Conservation (phyloP, 306 rosid species). For the barrel medic (Medicago truncatula) region MtrunA17r5.0-ANR NC_053042.1:56591001-56591500, state of each 20-base stretch:
- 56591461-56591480: not conserved
- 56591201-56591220: conserved; percentile 87
- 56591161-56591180: conserved; percentile 93
- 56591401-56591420: conserved; percentile 94
- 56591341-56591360: conserved; percentile 4
- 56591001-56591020: conserved; percentile 18
- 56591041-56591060: conserved; percentile 14
- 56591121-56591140: conserved; percentile 10
- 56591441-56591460: conserved; percentile 66
- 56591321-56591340: conserved; percentile 14
- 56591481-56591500: conserved; percentile 32
- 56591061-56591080: not conserved
- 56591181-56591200: conserved; percentile 82
- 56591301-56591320: conserved; percentile 74
- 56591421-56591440: conserved; percentile 90
- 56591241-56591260: conserved; percentile 93
- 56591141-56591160: conserved; percentile 91
- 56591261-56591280: conserved; percentile 96
- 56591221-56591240: conserved; percentile 90
- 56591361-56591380: not conserved
- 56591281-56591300: conserved; percentile 92
- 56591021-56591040: conserved; percentile 3
- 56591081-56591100: not conserved
- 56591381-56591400: conserved; percentile 48
- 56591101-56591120: conserved; percentile 7